Evolutionary conservation across 2,329 filamentous ascomycete species (phyloP), one percentile per base, ranked within the genome.

Genomic region (Calonectria ilicicola): DNA sequence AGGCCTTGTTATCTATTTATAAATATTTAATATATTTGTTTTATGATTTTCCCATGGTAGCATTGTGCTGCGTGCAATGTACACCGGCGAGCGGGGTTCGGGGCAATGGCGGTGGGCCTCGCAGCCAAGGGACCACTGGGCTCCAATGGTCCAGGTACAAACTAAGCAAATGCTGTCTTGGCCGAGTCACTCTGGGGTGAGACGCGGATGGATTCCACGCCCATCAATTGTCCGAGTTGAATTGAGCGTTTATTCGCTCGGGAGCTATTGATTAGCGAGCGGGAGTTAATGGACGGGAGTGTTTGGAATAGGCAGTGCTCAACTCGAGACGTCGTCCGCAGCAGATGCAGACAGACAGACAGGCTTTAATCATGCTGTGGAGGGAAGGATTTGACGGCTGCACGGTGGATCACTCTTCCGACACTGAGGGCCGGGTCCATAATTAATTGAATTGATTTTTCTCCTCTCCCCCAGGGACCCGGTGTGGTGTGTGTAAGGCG

Each of bases 381-480:
- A 60, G 21, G 35, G 53, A 17, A 60, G 53, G 32, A 40, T 19
- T 23, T 23, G n/a, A 14, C n/a, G 32, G 21, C 53, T 60, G 35
- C 53, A 40, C 53, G 35, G 53, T 60, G 53, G 53, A 60, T 60
- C 53, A 60, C 38, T 60, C 35, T 40, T 60, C 53, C 53, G 38
- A 40, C 53, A 60, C 6, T 60, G 29, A 60, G 53, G 53, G 7
- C 38, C 53, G 53, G 53, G 53, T 26, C 53, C 53, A 60, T 60
- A 60, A 60, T 60, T 60, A 40, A 53, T 32, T 32, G 15, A 56
- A 60, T 60, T 40, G 35, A 60, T 17, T 19, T 40, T 40, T 60
- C 32, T 23, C 14, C 23, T 40, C 23, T 60, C 40, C 38, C 21
- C 32, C 53, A 40, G 21, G 9, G 14, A 40, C 53, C 53, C 15